Conservation (phyloP, 2,329 filamentous ascomycete genomes). For the Aureobasidium sp. region DNA sequence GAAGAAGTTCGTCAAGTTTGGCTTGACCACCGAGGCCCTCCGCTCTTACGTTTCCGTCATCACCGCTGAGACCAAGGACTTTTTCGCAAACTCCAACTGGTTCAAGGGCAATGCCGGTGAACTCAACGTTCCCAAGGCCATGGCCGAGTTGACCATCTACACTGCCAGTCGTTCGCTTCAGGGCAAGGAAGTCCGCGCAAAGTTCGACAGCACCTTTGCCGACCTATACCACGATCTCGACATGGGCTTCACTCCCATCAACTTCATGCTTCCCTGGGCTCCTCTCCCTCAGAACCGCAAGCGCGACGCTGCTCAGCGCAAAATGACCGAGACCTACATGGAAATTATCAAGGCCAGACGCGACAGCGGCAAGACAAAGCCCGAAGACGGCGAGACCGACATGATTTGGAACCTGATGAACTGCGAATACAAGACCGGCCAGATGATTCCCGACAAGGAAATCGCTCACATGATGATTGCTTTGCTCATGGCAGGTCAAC, state of each 20-base stretch:
- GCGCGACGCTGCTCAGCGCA: slow-evolving; percentile 71
- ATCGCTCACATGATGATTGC: slow-evolving; percentile 93
- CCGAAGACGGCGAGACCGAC: slow-evolving; percentile 48
- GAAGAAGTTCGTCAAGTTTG: slow-evolving; percentile 88
- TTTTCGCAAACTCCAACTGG: slow-evolving; percentile 51
- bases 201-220: slow-evolving; percentile 74
- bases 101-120: slow-evolving; percentile 64
- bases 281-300: slow-evolving; percentile 82
- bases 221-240: slow-evolving; percentile 82
- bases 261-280: slow-evolving; percentile 84
- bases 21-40: slow-evolving; percentile 68
- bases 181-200: slow-evolving; percentile 72
- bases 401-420: slow-evolving; percentile 91
- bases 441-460: slow-evolving; percentile 70
- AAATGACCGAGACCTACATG: slow-evolving; percentile 74
- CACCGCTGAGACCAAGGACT: slow-evolving; percentile 63
- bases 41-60: slow-evolving; percentile 73
- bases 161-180: slow-evolving; percentile 81
- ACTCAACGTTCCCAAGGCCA: slow-evolving; percentile 64
- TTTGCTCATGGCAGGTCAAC: slow-evolving; percentile 84
- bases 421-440: slow-evolving; percentile 76
- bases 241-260: slow-evolving; percentile 82
- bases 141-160: slow-evolving; percentile 85
- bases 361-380: slow-evolving; percentile 34
- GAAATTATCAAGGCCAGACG: slow-evolving; percentile 72